A percentile compares a stretch with the other conserved stretches of the same genome.
phyloP scores from a whole-genome alignment of 2,329 filamentous ascomycete species.

The Penicillium sp. region DNA sequence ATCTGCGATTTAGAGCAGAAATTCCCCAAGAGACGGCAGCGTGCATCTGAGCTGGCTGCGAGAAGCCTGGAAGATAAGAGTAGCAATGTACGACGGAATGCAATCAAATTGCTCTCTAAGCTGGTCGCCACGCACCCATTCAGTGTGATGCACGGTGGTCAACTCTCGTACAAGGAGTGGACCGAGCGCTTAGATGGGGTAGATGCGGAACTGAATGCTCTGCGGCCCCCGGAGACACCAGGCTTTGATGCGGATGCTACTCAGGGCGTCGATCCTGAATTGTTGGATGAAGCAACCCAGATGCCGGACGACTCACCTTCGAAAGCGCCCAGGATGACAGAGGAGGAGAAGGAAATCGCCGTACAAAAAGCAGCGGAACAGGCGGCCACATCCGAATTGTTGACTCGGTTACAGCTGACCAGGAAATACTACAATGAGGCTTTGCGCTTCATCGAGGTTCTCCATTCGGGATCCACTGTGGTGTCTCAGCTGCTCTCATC shows the following conservation, averaged over 20 bases:
- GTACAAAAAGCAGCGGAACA: slow-evolving; percentile 81
- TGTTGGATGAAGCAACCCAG: slow-evolving; percentile 88
- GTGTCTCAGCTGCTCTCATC: slow-evolving; percentile 88
- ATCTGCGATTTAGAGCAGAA: slow-evolving; percentile 95
- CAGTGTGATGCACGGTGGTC: slow-evolving; percentile 83
- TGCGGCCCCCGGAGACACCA: slow-evolving; percentile 73
- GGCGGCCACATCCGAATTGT: slow-evolving; percentile 82
- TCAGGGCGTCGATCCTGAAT: slow-evolving; percentile 72
- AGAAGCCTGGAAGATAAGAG: slow-evolving; percentile 96
- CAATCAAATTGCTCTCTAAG: slow-evolving; percentile 85
- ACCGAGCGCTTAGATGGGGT: slow-evolving; percentile 76
- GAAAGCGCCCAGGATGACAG: slow-evolving; percentile 69
- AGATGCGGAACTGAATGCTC: slow-evolving; percentile 74
- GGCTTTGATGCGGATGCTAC: slow-evolving; percentile 71
- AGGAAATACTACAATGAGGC: slow-evolving; percentile 92
- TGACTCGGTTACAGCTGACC: slow-evolving; percentile 83
- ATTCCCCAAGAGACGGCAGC: slow-evolving; percentile 87
- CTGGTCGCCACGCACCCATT: slow-evolving; percentile 95
- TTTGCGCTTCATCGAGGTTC: slow-evolving; percentile 86
- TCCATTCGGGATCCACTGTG: slow-evolving; percentile 77
- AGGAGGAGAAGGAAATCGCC: slow-evolving; percentile 73
- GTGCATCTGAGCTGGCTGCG: slow-evolving; percentile 80
- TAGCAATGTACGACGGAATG: slow-evolving; percentile 93
- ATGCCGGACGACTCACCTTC: slow-evolving; percentile 65
- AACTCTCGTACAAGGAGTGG: slow-evolving; percentile 85